phyloP scores from a whole-genome alignment of 805 yeast species.

The Monosporozyma unispora region DNA sequence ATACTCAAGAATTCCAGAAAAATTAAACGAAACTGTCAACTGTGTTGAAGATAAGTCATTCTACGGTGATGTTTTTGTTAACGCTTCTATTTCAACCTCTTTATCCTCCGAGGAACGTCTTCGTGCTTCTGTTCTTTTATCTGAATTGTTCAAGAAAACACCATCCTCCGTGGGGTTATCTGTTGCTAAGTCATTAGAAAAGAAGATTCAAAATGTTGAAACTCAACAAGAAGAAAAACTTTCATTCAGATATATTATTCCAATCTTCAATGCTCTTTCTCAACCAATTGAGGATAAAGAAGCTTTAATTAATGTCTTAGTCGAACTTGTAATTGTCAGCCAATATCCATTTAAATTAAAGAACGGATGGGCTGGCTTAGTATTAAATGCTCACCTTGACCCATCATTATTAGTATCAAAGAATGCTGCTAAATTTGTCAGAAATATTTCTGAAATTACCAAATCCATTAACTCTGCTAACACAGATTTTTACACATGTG shows the following conservation, averaged over 20 bases:
- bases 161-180: slow-evolving; percentile 37
- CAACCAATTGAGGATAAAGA: slow-evolving; percentile 20
- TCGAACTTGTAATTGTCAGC: slow-evolving; percentile 35
- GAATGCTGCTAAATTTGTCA: slow-evolving; percentile 18
- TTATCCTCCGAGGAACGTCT: slow-evolving; percentile 32
- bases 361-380: slow-evolving; percentile 72
- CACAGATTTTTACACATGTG: slow-evolving; percentile 32
- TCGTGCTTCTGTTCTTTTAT: slow-evolving; percentile 29
- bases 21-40: slow-evolving; percentile 8
- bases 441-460: slow-evolving; percentile 15
- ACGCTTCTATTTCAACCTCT: slow-evolving; percentile 35
- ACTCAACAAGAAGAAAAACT: slow-evolving; percentile 16
- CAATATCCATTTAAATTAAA: slow-evolving; percentile 37
- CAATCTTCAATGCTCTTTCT: slow-evolving; percentile 34
- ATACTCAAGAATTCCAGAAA: slow-evolving; percentile 5
- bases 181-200: slow-evolving; percentile 37
- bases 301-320: slow-evolving; percentile 28
- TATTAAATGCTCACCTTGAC: slow-evolving; percentile 50
- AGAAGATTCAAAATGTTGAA: slow-evolving; percentile 15
- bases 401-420: slow-evolving; percentile 48
- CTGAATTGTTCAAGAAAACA: slow-evolving; percentile 25
- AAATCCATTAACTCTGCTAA: slow-evolving; percentile 9
- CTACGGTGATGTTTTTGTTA: slow-evolving; percentile 44
- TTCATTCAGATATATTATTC: slow-evolving; percentile 27
- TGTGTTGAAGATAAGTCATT: slow-evolving; percentile 8